phyloP scores from a whole-genome alignment of 352 stramenopile genomes.

The Phytophthora citrophthora region DNA sequence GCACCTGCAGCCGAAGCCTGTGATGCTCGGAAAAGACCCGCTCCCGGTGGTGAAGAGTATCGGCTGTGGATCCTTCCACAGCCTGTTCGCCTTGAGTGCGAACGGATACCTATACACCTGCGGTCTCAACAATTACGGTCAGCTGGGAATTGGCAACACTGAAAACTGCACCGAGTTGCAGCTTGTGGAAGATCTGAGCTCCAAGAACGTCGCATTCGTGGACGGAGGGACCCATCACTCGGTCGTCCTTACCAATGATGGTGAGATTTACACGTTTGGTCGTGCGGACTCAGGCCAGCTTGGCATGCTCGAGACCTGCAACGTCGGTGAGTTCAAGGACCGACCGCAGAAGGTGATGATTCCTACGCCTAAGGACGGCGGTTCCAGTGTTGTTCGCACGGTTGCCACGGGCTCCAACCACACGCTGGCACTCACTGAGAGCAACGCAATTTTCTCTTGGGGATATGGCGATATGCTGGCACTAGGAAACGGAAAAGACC shows the following conservation, averaged over 20 bases:
- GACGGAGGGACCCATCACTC: slow-evolving; percentile 93
- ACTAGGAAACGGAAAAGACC: slow-evolving; percentile 86
- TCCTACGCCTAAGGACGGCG: slow-evolving; percentile 29
- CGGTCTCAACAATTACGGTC: slow-evolving; percentile 97
- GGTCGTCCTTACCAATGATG: slow-evolving; percentile 89
- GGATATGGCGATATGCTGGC: slow-evolving; percentile 93
- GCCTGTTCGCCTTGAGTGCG: slow-evolving; percentile 63
- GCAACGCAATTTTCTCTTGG: slow-evolving; percentile 87
- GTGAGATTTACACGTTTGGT: slow-evolving; percentile 93
- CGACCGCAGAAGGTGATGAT: slow-evolving; percentile 78
- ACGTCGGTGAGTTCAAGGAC: slow-evolving; percentile 82
- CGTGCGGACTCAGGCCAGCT: slow-evolving; percentile 95
- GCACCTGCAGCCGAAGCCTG: slow-evolving; percentile 78
- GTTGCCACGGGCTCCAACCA: slow-evolving; percentile 90
- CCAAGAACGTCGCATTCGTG: slow-evolving; percentile 76
- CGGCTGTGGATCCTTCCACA: slow-evolving; percentile 91
- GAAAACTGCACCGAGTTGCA: slow-evolving; percentile 72
- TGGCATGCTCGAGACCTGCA: slow-evolving; percentile 78
- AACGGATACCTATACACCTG: slow-evolving; percentile 90
- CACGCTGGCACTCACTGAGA: slow-evolving; percentile 79
- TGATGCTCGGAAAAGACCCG: slow-evolving; percentile 61
- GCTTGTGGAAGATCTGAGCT: slow-evolving; percentile 75
- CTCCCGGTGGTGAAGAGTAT: slow-evolving; percentile 79
- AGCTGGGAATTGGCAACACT: slow-evolving; percentile 93
- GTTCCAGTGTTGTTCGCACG: slow-evolving; percentile 40